These are phyloP conservation scores for Smithsoniella earleae DNA, from an alignment of 163 green algal species.

Conservation along the genomic window DNA sequence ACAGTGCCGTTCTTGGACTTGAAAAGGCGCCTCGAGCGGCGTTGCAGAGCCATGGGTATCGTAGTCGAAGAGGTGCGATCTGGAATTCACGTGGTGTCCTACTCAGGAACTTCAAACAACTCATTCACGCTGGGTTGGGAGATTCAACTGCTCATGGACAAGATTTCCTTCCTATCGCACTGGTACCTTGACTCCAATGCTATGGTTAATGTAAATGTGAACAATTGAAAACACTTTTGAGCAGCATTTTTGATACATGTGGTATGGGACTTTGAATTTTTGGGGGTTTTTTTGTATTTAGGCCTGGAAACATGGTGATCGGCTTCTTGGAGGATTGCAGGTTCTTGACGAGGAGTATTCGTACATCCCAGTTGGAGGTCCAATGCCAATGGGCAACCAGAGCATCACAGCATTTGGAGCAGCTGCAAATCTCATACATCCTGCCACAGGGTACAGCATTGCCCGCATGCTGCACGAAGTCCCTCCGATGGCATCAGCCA, in stretches of 20 bases:
- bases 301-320: no score
- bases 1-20: slow-evolving; percentile 85
- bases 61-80: slow-evolving; percentile 48
- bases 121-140: no score
- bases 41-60: slow-evolving; percentile 74
- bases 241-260: neutral
- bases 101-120: neutral
- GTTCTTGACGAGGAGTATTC: slow-evolving; percentile 94
- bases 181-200: neutral
- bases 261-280: neutral
- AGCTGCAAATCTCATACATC: slow-evolving; percentile 91
- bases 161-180: no score
- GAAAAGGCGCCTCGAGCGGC: slow-evolving; percentile 74
- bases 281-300: neutral
- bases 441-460: slow-evolving; percentile 69
- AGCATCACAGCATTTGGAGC: slow-evolving; percentile 82
- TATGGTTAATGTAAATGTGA: neutral
- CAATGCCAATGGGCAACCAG: slow-evolving; percentile 70
- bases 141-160: no score
- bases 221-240: neutral
- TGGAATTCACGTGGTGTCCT: neutral
- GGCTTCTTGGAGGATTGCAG: slow-evolving; percentile 38
- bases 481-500: slow-evolving; percentile 55
- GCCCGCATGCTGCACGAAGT: slow-evolving; percentile 55
- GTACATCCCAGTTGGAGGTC: slow-evolving; percentile 94